Percentiles rank a stretch among this genome's conserved stretches.
Conservation (phyloP, 1,139 yeast genomes). For the Suhomyces coccinellae region DNA sequence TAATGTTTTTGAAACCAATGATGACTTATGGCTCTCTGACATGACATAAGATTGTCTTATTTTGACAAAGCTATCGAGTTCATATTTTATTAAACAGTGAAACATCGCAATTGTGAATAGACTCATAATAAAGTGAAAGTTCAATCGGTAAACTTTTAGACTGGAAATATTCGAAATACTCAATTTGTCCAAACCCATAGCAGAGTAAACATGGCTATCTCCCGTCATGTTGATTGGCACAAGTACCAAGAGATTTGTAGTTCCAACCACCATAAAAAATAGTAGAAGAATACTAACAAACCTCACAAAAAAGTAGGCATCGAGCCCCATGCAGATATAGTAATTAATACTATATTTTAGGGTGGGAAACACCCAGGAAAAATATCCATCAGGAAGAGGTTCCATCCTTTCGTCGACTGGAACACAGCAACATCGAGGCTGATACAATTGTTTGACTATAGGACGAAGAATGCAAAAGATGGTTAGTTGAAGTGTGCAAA, state of each 20-base stretch:
- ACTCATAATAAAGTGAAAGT: slow-evolving; percentile 57
- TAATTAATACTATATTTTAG: slow-evolving; percentile 38
- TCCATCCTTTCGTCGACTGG: slow-evolving; percentile 40
- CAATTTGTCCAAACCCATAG: slow-evolving; percentile 55
- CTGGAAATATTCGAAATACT: slow-evolving; percentile 63
- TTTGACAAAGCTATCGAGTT: slow-evolving; percentile 47
- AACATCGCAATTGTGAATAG: slow-evolving; percentile 52
- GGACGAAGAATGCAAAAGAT: slow-evolving; percentile 54
- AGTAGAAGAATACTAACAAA: slow-evolving; percentile 49
- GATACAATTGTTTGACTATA: slow-evolving; percentile 51
- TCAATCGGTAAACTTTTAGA: slow-evolving; percentile 43
- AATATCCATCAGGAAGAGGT: slow-evolving; percentile 40
- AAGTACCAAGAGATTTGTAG: slow-evolving; percentile 52
- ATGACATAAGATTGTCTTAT: slow-evolving; percentile 43
- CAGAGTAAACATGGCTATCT: slow-evolving; percentile 27
- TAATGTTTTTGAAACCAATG: slow-evolving; percentile 39
- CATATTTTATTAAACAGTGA: slow-evolving; percentile 52
- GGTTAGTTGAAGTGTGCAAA: slow-evolving; percentile 53
- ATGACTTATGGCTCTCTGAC: slow-evolving; percentile 25
- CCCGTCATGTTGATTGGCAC: slow-evolving; percentile 60
- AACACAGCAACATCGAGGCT: slow-evolving; percentile 52
- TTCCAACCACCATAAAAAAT: slow-evolving; percentile 51
- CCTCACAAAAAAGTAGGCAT: slow-evolving; percentile 62
- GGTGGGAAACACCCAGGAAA: slow-evolving; percentile 52
- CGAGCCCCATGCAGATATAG: slow-evolving; percentile 56